phyloP scores from a whole-genome alignment of 768 basidiomycete species.

The Leccinum aurantiacum region DNA sequence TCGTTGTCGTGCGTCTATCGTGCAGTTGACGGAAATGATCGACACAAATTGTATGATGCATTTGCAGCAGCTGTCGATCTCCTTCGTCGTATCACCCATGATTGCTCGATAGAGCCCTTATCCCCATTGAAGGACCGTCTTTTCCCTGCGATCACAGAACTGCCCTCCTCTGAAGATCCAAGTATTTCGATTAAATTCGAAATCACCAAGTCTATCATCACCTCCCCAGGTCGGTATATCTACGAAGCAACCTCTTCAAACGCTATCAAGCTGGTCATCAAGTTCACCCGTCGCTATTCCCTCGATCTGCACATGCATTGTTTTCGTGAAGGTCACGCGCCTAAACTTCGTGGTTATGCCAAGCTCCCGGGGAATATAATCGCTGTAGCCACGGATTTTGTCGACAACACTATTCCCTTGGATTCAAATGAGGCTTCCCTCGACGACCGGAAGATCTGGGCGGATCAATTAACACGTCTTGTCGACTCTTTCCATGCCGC shows the following conservation, averaged over 20 bases:
- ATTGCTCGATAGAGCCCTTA: not conserved
- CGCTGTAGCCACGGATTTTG: not conserved
- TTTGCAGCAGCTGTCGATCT: not conserved
- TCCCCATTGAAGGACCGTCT: not conserved
- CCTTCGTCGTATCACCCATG: not conserved
- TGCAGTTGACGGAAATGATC: not conserved
- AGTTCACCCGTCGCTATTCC: not conserved
- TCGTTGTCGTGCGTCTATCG: not conserved
- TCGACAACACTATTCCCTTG: not conserved
- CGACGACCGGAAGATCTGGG: not conserved
- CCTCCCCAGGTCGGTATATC: not conserved
- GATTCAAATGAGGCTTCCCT: not conserved
- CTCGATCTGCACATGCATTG: not conserved
- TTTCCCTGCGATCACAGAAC: not conserved
- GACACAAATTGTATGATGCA: not conserved
- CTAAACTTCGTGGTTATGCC: not conserved
- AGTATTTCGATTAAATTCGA: not conserved
- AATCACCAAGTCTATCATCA: not conserved
- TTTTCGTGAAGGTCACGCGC: not conserved
- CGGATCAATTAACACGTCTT: not conserved
- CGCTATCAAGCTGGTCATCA: not conserved
- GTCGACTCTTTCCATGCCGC: not conserved
- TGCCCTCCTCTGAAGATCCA: not conserved
- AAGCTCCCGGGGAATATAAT: not conserved
- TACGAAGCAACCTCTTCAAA: not conserved